Evolutionary conservation across 2,329 filamentous ascomycete genomes (phyloP).

Genomic region (Penicillium sp.): DNA sequence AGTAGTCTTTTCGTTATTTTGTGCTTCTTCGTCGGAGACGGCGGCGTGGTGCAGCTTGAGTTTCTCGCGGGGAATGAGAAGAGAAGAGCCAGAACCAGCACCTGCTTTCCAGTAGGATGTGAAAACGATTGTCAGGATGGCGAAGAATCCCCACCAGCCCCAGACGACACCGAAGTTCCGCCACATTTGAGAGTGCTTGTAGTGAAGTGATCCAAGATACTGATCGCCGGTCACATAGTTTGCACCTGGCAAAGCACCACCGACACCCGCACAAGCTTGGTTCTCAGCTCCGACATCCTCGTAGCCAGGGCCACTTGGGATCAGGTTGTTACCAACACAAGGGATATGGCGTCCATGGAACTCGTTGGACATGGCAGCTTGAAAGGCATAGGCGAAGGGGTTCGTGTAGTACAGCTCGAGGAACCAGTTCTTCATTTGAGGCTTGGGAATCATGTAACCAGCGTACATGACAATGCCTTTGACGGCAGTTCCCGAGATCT

Average conservation of each 20-base stretch:
- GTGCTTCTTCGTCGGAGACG: constrained; percentile 20
- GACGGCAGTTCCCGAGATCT: constrained; percentile 39
- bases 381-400: constrained; percentile 33
- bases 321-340: constrained; percentile 30
- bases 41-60: constrained; percentile 36
- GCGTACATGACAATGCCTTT: constrained; percentile 33
- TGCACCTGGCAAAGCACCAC: constrained; percentile 51
- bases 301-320: constrained; percentile 29
- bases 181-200: constrained; percentile 52
- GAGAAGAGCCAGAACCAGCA: constrained; percentile 47
- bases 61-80: constrained; percentile 61
- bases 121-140: constrained; percentile 54
- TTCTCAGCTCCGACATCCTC: constrained; percentile 15
- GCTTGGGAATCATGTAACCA: constrained; percentile 43
- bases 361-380: constrained; percentile 31
- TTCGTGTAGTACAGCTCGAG: constrained; percentile 36
- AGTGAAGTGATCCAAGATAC: constrained; percentile 55
- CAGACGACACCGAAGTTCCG: constrained; percentile 59
- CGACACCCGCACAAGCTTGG: constrained; percentile 54
- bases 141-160: constrained; percentile 60
- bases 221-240: constrained; percentile 53
- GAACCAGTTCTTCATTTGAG: constrained; percentile 51
- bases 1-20: background rate
- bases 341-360: constrained; percentile 28
- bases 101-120: constrained; percentile 54